phyloP scores from a whole-genome alignment of 2,329 filamentous ascomycete species.

The Cladophialophora immunda region DNA sequence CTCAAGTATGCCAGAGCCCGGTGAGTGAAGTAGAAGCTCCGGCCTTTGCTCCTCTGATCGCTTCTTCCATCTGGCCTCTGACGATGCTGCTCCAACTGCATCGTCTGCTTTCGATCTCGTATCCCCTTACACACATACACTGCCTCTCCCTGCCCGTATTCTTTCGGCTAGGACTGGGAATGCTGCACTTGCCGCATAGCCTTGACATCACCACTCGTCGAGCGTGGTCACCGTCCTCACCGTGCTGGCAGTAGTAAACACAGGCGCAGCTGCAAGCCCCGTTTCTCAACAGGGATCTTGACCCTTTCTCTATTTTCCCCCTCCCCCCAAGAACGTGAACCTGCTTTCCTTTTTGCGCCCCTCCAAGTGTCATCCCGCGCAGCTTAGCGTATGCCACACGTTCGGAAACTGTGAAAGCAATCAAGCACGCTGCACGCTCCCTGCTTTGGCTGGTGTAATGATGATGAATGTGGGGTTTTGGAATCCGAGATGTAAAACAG shows the following conservation, averaged over 20 bases:
- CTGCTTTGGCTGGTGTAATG: background rate
- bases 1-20: background rate
- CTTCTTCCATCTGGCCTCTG: background rate
- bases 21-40: background rate
- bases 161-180: background rate
- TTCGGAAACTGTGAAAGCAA: background rate
- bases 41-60: background rate
- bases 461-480: background rate
- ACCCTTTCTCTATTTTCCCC: background rate
- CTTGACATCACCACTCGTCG: background rate
- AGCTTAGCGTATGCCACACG: background rate
- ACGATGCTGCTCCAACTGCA: background rate
- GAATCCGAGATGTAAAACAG: constrained; percentile 6
- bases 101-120: background rate
- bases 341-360: background rate
- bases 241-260: background rate
- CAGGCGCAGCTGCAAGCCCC: background rate
- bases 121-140: background rate
- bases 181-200: background rate
- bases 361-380: background rate
- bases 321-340: background rate
- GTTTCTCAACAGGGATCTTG: background rate
- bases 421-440: background rate
- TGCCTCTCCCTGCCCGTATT: background rate
- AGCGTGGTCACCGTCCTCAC: background rate